Percentiles rank a stretch among this genome's conserved stretches.
Conservation (phyloP, 495 filamentous ascomycete genomes). For the Viridothelium virens region DNA sequence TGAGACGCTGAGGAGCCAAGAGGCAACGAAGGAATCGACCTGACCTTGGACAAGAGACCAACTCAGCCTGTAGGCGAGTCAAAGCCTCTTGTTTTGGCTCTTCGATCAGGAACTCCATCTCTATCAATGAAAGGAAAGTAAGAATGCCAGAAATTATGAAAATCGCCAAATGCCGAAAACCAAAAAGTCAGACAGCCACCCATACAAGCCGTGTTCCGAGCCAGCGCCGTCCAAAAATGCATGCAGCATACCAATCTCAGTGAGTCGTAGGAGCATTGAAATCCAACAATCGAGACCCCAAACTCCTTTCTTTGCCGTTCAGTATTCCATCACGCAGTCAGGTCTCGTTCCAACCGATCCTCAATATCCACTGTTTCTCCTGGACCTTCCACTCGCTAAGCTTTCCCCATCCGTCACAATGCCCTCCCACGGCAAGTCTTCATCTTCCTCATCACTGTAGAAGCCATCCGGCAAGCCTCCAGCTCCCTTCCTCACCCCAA, state of each 20-base stretch:
- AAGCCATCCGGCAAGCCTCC: slow-evolving; percentile 13
- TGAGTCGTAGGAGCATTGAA: neutral
- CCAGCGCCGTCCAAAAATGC: neutral
- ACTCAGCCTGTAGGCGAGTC: slow-evolving; percentile 5
- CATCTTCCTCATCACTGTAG: slow-evolving; percentile 16
- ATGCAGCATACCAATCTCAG: neutral
- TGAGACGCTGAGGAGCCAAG: neutral
- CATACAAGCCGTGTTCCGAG: neutral
- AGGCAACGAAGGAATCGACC: neutral
- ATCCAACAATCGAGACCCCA: neutral
- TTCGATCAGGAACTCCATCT: neutral
- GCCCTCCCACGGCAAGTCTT: slow-evolving; percentile 29
- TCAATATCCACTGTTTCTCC: neutral
- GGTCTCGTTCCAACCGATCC: neutral
- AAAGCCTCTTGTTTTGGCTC: neutral
- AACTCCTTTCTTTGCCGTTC: no score
- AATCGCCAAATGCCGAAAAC: neutral
- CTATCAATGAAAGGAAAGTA: neutral
- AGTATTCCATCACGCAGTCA: neutral
- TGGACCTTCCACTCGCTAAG: neutral
- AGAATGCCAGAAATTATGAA: neutral
- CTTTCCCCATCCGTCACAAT: slow-evolving; percentile 19
- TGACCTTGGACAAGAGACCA: neutral
- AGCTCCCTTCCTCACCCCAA: slow-evolving; percentile 5
- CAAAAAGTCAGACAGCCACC: neutral